Evolutionary conservation across 192 early-diverging fungal species (phyloP).

Genomic region (Coemansia brasiliensis): DNA sequence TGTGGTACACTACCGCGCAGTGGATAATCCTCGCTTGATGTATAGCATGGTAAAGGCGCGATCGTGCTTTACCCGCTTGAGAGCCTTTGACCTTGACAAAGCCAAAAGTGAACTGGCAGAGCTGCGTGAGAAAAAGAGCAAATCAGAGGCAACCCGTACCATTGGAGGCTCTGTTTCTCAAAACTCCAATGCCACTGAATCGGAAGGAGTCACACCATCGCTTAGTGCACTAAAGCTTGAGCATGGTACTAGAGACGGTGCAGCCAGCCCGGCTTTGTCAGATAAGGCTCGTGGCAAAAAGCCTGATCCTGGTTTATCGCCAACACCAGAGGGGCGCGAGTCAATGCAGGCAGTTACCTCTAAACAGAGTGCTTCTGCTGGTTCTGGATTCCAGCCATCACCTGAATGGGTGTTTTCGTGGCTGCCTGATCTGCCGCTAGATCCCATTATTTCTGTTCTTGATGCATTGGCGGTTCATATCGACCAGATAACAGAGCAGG

Average conservation of each 20-base stretch:
- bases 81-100: conserved; percentile 64
- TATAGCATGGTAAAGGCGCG: conserved; percentile 80
- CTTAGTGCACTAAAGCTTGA: neutral
- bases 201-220: neutral
- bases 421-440: conserved; percentile 69
- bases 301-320: conserved; percentile 43
- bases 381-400: conserved; percentile 37
- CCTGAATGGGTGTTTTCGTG: conserved; percentile 59
- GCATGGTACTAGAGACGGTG: conserved; percentile 17
- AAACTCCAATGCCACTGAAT: neutral
- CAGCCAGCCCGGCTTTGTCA: conserved; percentile 56
- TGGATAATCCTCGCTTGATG: conserved; percentile 76
- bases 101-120: conserved; percentile 60
- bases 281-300: conserved; percentile 77
- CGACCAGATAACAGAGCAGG: conserved; percentile 59
- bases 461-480: conserved; percentile 68
- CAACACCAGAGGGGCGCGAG: conserved; percentile 6
- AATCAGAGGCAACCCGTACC: conserved; percentile 26
- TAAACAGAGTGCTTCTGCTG: conserved; percentile 2
- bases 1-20: conserved; percentile 80
- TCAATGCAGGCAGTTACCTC: conserved; percentile 6
- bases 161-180: conserved; percentile 22
- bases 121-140: conserved; percentile 57
- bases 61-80: conserved; percentile 66
- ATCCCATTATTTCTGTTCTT: conserved; percentile 64